Base-by-base conservation (phyloP, 257 asterid genomes). In the Solanum arcanum region DNA sequence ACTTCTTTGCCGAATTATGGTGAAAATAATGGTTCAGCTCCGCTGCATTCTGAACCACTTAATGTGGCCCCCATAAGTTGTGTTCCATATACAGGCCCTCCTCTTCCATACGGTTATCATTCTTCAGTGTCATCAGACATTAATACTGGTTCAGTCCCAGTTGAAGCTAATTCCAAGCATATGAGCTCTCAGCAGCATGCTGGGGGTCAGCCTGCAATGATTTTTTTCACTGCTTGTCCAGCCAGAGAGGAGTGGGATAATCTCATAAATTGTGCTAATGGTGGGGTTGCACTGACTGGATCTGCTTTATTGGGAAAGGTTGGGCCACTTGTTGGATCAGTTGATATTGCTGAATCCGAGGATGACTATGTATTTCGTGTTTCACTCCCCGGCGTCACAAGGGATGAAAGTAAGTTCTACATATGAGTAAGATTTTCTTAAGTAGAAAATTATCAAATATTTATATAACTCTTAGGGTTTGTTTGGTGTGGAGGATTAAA, bases 361-460 rank as follows among this genome's bases (percentile, higher is more conserved):
- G 88, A 88, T 74, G 90, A 90, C 75, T 90, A 90, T 86, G 69
- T 90, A 31, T 92, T 92, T 84, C 92, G 92, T 77, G 91, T 92
- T 59, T 87, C 94, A 39, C 94, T 92, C 35, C 94, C 94, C 16
- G 94, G 94, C 33, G 94, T 90, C 39, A 60, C 86, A 86, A 88
- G 90, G 44, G 94, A 90, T 46, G 83, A 83, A 83, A 87, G 92
- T 92, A 89, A 90, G 93, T 88, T 68, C 33, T 27, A 23, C 46
- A 11, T 47, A 14, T 46, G 37, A 18, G 60, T 35, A 29, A 80
- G 31, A 21, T 47, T 44, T 82, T 87, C 8, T 83, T 27, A 31
- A 86, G 35, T 60, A 37, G 82, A 39, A 12, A 52, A 14, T 81
- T 49, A 60, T 42, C 42, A 39, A 27, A 31, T 20, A 33, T 14